phyloP scores from a whole-genome alignment of 257 asterid species.

The Lantana camara region DNA sequence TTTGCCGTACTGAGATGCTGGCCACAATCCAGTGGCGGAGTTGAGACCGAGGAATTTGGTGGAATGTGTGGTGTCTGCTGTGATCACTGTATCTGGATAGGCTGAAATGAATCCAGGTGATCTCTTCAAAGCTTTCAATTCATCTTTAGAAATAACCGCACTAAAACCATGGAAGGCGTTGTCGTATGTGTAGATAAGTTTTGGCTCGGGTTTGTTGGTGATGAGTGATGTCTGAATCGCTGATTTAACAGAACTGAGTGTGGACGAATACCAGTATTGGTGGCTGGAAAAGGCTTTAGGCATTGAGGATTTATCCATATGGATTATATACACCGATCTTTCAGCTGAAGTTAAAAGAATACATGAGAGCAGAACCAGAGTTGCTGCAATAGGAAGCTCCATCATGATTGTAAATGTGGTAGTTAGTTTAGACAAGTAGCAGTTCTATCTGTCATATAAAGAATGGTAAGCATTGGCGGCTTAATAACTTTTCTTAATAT shows the following conservation, averaged over 20 bases:
- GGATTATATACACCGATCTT: slow-evolving; percentile 30
- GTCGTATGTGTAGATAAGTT: slow-evolving; percentile 36
- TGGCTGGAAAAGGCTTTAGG: slow-evolving; percentile 36
- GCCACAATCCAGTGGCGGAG: slow-evolving; percentile 44
- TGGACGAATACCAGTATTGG: slow-evolving; percentile 35
- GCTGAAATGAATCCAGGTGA: slow-evolving; percentile 30
- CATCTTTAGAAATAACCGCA: slow-evolving; percentile 8
- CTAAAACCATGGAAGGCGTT: slow-evolving; percentile 40
- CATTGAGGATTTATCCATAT: slow-evolving; percentile 39
- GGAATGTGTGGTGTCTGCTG: slow-evolving; percentile 33
- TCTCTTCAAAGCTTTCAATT: slow-evolving; percentile 23
- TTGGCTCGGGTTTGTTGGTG: slow-evolving; percentile 3
- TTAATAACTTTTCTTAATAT: neutral
- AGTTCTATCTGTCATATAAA: neutral
- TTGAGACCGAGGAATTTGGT: slow-evolving; percentile 32
- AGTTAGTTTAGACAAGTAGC: neutral
- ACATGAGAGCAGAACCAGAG: slow-evolving; percentile 14
- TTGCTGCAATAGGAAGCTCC: neutral
- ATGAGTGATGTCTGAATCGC: neutral
- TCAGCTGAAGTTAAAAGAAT: slow-evolving; percentile 11
- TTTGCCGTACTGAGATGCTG: slow-evolving; percentile 38
- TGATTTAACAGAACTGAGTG: slow-evolving; percentile 9
- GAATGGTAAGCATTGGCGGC: neutral
- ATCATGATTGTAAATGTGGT: neutral
- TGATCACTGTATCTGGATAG: slow-evolving; percentile 5